These are phyloP conservation scores for Hygrocybe punicea DNA, from an alignment of 768 basidiomycete genomes.

Conservation along the genomic window DNA sequence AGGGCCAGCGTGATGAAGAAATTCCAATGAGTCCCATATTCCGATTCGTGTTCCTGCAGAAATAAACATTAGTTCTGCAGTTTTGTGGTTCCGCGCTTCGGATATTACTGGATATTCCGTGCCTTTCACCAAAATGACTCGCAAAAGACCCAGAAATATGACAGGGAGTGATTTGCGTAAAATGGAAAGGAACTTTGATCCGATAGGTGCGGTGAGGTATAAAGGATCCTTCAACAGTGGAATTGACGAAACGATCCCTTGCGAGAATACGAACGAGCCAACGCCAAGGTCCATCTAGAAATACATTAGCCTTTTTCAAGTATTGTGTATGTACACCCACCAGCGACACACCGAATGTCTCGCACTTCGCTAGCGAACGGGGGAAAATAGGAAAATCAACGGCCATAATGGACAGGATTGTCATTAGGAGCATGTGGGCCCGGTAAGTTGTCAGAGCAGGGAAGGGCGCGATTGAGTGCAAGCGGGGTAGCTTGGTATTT, in stretches of 20 bases:
- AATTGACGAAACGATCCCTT: constrained; percentile 87
- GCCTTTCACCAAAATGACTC: constrained; percentile 86
- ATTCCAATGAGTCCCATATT: constrained; percentile 98
- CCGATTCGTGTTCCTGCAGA: constrained; percentile 82
- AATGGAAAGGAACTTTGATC: constrained; percentile 49
- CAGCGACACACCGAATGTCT: constrained; percentile 91
- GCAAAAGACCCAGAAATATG: constrained; percentile 66
- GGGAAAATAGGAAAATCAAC: constrained; percentile 96
- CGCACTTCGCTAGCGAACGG: constrained; percentile 82
- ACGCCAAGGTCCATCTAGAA: constrained; percentile 95
- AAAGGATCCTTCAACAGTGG: constrained; percentile 65
- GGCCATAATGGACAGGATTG: constrained; percentile 84
- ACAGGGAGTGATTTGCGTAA: constrained; percentile 64
- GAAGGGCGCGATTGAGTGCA: constrained; percentile 36
- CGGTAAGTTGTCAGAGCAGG: constrained; percentile 84
- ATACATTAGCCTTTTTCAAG: neutral
- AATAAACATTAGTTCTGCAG: neutral
- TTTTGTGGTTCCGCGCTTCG: neutral
- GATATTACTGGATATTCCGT: constrained; percentile 83
- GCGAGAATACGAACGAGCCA: constrained; percentile 95
- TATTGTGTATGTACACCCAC: constrained; percentile 41
- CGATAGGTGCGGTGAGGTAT: constrained; percentile 47
- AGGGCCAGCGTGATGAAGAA: constrained; percentile 93
- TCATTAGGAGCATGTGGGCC: constrained; percentile 94
- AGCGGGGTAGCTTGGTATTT: constrained; percentile 7